Conservation (phyloP, 345 rosid genomes). For the Anacardium occidentale region DNA sequence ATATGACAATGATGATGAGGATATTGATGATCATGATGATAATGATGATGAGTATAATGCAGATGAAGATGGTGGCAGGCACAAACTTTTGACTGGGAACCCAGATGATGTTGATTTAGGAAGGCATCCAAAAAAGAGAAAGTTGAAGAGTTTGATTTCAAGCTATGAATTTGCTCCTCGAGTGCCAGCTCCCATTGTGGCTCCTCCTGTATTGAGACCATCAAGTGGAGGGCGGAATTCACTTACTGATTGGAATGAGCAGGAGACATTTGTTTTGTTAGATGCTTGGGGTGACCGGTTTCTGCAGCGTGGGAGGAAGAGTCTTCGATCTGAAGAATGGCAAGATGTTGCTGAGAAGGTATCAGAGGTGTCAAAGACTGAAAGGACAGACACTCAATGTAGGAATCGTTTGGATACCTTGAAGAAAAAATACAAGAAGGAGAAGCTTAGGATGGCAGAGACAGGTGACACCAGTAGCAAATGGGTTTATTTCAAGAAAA, state of each 20-base stretch:
- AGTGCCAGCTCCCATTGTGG: slow-evolving; percentile 37
- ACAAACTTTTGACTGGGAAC: slow-evolving; percentile 26
- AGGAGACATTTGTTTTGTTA: slow-evolving; percentile 72
- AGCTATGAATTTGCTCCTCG: slow-evolving; percentile 89
- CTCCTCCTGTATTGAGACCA: slow-evolving; percentile 34
- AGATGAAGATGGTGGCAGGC: slow-evolving; percentile 33
- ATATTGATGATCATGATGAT: slow-evolving; percentile 35
- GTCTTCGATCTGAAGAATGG: slow-evolving; percentile 94
- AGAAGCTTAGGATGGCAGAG: slow-evolving; percentile 54
- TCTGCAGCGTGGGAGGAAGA: slow-evolving; percentile 81
- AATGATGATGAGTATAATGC: slow-evolving; percentile 41
- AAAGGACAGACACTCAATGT: slow-evolving; percentile 82
- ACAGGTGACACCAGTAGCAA: slow-evolving; percentile 46
- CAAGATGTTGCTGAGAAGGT: slow-evolving; percentile 94
- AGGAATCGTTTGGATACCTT: slow-evolving; percentile 79
- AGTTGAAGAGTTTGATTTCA: slow-evolving; percentile 63
- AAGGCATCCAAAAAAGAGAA: slow-evolving; percentile 70
- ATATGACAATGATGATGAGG: slow-evolving; percentile 32
- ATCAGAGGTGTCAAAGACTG: slow-evolving; percentile 66
- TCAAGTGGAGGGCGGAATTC: slow-evolving; percentile 63
- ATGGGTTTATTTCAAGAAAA: slow-evolving; percentile 83
- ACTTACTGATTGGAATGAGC: slow-evolving; percentile 85
- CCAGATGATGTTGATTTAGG: slow-evolving; percentile 36
- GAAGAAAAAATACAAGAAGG: slow-evolving; percentile 95
- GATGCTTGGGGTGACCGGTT: slow-evolving; percentile 95